Evolutionary conservation across 75 land plant species (phyloP).

Genomic region (Pseudotsuga menziesii): DNA sequence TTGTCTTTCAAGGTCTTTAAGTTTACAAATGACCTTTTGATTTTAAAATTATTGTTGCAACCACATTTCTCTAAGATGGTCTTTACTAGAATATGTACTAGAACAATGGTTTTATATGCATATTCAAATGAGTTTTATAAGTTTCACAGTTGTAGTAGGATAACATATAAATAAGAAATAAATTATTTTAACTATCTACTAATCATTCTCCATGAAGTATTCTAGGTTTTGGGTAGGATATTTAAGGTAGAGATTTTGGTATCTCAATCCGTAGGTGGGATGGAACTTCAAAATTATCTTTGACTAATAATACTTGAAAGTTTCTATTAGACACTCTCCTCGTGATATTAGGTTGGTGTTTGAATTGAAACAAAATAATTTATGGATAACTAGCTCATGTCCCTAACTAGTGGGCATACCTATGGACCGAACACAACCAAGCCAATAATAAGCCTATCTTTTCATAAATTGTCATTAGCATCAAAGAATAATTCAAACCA

Average conservation of each 20-base stretch:
- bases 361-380: constrained; percentile 26
- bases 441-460: constrained; percentile 30
- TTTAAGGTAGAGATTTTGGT: constrained; percentile 30
- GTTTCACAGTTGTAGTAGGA: not conserved
- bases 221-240: constrained; percentile 21
- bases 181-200: not conserved
- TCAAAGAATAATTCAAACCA: constrained; percentile 54
- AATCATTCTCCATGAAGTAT: constrained; percentile 39
- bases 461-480: constrained; percentile 28
- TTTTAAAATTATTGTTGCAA: not conserved
- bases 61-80: not conserved
- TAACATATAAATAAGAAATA: too few relatives aligned
- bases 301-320: constrained; percentile 19
- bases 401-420: constrained; percentile 1
- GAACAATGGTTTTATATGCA: not conserved
- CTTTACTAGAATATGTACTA: too few relatives aligned
- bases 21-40: not conserved
- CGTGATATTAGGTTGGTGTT: constrained; percentile 11
- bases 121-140: not conserved
- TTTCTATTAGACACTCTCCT: constrained; percentile 9
- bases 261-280: constrained; percentile 36
- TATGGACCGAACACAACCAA: constrained; percentile 4
- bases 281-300: constrained; percentile 18
- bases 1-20: too few relatives aligned
- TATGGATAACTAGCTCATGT: constrained; percentile 19